Conservation (phyloP, 495 filamentous ascomycete species). For the Schizothecium vesticola region DNA sequence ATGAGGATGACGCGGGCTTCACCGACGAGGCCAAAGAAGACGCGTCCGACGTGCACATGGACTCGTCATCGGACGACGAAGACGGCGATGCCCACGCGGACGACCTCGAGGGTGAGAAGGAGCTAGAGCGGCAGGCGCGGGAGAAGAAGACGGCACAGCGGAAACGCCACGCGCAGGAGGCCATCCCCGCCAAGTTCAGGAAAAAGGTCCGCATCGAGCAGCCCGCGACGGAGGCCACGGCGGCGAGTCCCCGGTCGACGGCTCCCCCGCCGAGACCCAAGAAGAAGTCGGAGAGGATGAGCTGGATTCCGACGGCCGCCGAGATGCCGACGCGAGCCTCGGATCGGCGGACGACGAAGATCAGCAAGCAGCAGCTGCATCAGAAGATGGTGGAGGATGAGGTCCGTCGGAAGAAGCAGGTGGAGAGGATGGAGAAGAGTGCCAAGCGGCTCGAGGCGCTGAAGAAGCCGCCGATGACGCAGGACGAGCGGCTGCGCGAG, state of each 20-base stretch:
- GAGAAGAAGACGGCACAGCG: slow-evolving; percentile 45
- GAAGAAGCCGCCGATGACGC: slow-evolving; percentile 77
- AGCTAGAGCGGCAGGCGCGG: slow-evolving; percentile 57
- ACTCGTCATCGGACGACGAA: slow-evolving; percentile 77
- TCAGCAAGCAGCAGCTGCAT: slow-evolving; percentile 78
- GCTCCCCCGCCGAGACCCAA: slow-evolving; percentile 52
- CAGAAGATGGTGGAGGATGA: slow-evolving; percentile 79
- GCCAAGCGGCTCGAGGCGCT: slow-evolving; percentile 69
- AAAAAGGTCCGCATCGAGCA: slow-evolving; percentile 53
- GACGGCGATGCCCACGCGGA: slow-evolving; percentile 68
- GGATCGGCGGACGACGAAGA: slow-evolving; percentile 72
- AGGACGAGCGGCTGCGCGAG: slow-evolving; percentile 78
- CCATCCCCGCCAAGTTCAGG: slow-evolving; percentile 46
- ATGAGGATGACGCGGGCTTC: slow-evolving; percentile 81
- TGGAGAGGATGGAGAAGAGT: slow-evolving; percentile 83
- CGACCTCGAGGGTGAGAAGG: slow-evolving; percentile 62
- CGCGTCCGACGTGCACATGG: slow-evolving; percentile 70
- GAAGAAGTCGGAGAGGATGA: slow-evolving; percentile 89
- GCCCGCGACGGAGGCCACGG: slow-evolving; percentile 22
- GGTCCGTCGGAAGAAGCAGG: slow-evolving; percentile 67
- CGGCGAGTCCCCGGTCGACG: slow-evolving; percentile 45
- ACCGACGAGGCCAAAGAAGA: slow-evolving; percentile 62
- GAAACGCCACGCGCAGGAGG: slow-evolving; percentile 73
- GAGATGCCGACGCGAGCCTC: slow-evolving; percentile 80
- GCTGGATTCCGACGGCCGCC: slow-evolving; percentile 75